Evolutionary conservation across 352 stramenopile species (phyloP).

Genomic region (Peronospora destructor): DNA sequence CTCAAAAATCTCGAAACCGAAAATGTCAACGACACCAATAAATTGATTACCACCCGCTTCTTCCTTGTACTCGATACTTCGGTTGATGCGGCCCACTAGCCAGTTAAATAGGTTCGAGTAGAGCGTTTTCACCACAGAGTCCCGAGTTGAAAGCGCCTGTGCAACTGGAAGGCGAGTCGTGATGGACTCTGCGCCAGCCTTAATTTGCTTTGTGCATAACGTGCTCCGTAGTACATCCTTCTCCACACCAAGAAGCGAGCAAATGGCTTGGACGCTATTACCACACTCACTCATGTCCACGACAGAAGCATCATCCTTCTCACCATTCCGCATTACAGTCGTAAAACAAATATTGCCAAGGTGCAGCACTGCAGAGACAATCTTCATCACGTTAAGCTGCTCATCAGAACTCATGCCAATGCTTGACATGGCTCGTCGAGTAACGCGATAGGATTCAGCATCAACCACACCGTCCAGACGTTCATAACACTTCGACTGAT

Average conservation of each 20-base stretch:
- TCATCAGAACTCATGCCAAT: slow-evolving; percentile 76
- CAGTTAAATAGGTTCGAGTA: slow-evolving; percentile 90
- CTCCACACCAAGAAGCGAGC: slow-evolving; percentile 63
- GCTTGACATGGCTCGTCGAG: slow-evolving; percentile 67
- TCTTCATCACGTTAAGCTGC: slow-evolving; percentile 71
- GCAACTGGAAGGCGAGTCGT: slow-evolving; percentile 55
- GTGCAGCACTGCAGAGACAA: slow-evolving; percentile 81
- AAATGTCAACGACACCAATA: slow-evolving; percentile 89
- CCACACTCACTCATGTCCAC: slow-evolving; percentile 47
- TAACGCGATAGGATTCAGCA: slow-evolving; percentile 65
- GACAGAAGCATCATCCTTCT: slow-evolving; percentile 51
- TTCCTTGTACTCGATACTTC: slow-evolving; percentile 82
- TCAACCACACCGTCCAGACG: slow-evolving; percentile 78
- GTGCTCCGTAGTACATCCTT: slow-evolving; percentile 51
- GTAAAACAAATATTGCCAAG: slow-evolving; percentile 84
- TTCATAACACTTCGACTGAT: slow-evolving; percentile 64
- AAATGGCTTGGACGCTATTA: slow-evolving; percentile 73
- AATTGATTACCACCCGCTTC: slow-evolving; percentile 55
- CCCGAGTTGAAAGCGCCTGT: slow-evolving; percentile 67
- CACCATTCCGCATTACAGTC: slow-evolving; percentile 39
- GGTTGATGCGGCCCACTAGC: slow-evolving; percentile 92
- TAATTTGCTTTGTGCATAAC: slow-evolving; percentile 74
- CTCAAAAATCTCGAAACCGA: slow-evolving; percentile 88
- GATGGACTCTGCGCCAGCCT: slow-evolving; percentile 70
- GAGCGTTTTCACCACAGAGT: slow-evolving; percentile 83